A percentile compares a stretch with the other conserved stretches of the same genome.
phyloP scores from a whole-genome alignment of 352 stramenopile genomes.

The Phytophthora citricola region DNA sequence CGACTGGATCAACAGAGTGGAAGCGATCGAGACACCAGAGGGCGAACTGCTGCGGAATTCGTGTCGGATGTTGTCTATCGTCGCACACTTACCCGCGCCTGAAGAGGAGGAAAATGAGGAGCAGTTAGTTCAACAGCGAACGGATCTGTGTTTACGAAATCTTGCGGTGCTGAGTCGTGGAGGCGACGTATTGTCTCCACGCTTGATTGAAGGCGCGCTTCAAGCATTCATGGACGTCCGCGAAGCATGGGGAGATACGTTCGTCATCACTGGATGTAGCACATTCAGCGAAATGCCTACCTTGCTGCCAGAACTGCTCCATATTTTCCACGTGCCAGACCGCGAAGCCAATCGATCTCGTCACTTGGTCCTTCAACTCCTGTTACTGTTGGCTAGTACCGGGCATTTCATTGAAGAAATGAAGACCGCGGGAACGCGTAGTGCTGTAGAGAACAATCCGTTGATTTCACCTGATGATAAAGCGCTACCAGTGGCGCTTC shows the following conservation, averaged over 20 bases:
- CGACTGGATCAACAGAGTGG: conserved; percentile 28
- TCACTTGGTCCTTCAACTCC: conserved; percentile 54
- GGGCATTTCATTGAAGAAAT: conserved; percentile 60
- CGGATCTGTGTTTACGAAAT: conserved; percentile 22
- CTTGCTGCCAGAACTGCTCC: conserved; percentile 47
- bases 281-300: conserved; percentile 19
- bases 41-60: conserved; percentile 29
- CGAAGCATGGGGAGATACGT: conserved; percentile 38
- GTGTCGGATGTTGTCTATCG: conserved; percentile 34
- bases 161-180: conserved; percentile 22
- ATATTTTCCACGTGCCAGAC: conserved; percentile 43
- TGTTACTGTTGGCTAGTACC: conserved; percentile 65
- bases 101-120: conserved; percentile 17
- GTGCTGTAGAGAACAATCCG: conserved; percentile 66
- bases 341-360: conserved; percentile 34
- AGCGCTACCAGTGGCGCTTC: conserved; percentile 58
- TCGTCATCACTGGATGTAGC: conserved; percentile 37
- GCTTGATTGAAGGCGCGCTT: conserved; percentile 30
- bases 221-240: conserved; percentile 39
- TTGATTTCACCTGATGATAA: conserved; percentile 60
- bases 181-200: conserved; percentile 7
- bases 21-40: conserved; percentile 3
- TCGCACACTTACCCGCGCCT: conserved; percentile 12
- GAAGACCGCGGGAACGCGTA: conserved; percentile 56
- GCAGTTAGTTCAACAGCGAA: conserved; percentile 7